These are phyloP conservation scores for Russula earlei DNA, from an alignment of 768 basidiomycete species.

Conservation along the genomic window DNA sequence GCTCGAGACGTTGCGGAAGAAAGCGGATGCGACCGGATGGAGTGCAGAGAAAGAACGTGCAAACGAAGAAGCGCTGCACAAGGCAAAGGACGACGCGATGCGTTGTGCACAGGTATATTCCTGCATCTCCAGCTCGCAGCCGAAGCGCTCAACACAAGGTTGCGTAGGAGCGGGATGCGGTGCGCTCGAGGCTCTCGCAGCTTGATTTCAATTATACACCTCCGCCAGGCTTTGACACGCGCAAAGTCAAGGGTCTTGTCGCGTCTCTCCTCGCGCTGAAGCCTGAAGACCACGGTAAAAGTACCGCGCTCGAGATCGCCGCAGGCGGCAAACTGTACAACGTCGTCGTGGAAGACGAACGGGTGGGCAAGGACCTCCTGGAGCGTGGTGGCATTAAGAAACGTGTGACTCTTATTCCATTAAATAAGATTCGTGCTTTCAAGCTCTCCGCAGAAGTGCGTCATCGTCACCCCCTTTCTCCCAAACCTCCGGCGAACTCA, in stretches of 20 bases:
- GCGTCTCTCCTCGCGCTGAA: conserved; percentile 79
- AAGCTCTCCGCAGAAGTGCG: conserved; percentile 42
- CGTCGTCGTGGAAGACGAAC: conserved; percentile 88
- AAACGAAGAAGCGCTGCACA: conserved; percentile 39
- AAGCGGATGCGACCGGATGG: conserved; percentile 61
- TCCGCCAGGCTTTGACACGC: conserved; percentile 68
- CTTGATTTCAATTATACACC: conserved; percentile 86
- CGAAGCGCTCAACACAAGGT: neutral
- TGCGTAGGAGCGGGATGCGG: conserved; percentile 52
- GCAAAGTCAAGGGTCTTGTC: conserved; percentile 84
- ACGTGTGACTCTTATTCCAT: conserved; percentile 86
- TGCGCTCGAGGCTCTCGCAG: conserved; percentile 55
- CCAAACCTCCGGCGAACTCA: neutral
- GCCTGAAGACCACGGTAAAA: conserved; percentile 58
- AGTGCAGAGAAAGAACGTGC: conserved; percentile 62
- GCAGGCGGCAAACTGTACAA: conserved; percentile 88
- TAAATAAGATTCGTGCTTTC: conserved; percentile 79
- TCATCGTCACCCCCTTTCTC: neutral
- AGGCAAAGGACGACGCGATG: conserved; percentile 45
- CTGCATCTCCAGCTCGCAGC: neutral
- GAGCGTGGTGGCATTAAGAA: conserved; percentile 71
- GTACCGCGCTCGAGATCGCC: conserved; percentile 87
- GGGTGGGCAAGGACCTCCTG: conserved; percentile 76
- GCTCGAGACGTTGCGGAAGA: conserved; percentile 45
- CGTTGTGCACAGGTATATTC: conserved; percentile 51